These are phyloP conservation scores for Trichomonas gallinae DNA, from an alignment of 208 protist species.

Conservation along the genomic window DNA sequence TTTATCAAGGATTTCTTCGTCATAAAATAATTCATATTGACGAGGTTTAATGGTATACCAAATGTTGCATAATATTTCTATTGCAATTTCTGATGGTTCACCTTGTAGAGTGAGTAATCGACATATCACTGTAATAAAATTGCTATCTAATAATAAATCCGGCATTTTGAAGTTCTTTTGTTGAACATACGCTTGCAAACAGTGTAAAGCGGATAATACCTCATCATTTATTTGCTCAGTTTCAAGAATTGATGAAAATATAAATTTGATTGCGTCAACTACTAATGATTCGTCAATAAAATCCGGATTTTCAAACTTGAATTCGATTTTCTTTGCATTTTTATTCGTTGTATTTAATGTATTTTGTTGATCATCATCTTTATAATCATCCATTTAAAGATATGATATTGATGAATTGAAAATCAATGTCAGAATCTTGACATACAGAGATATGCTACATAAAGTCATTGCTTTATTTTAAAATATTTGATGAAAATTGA, in stretches of 20 bases:
- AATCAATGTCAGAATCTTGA: no score
- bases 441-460: no score
- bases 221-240: background rate
- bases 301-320: background rate
- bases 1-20: background rate
- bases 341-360: no score
- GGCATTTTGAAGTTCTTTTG: background rate
- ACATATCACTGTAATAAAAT: background rate
- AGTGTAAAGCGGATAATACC: background rate
- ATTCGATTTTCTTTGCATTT: no score
- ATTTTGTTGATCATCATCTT: no score
- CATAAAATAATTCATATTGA: background rate
- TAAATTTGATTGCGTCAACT: background rate
- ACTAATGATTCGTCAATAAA: background rate
- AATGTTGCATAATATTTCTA: background rate
- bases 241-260: background rate
- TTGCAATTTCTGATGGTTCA: background rate
- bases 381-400: no score
- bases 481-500: no score
- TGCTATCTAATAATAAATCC: background rate
- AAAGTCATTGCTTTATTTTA: no score
- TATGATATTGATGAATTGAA: no score
- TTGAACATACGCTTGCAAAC: background rate
- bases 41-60: background rate
- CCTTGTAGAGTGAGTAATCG: background rate